Percentiles rank a stretch among this genome's conserved stretches.
These are phyloP conservation scores for Dacryopinax primogenitus DNA, from an alignment of 768 basidiomycete genomes.

Conservation along the genomic window DNA sequence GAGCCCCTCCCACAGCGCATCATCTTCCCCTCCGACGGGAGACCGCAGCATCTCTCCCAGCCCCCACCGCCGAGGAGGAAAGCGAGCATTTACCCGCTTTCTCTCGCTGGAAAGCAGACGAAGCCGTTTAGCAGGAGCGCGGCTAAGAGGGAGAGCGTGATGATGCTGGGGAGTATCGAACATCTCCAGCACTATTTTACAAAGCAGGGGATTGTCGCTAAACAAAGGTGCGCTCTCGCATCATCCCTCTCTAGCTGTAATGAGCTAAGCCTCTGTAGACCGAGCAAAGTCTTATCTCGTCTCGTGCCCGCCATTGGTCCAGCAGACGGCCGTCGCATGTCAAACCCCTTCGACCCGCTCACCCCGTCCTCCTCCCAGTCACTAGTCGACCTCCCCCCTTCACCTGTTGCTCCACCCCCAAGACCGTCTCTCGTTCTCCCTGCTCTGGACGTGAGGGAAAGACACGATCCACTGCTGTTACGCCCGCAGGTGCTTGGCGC, in stretches of 20 bases:
- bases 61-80: neutral
- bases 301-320: constrained; percentile 65
- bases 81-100: constrained; percentile 6
- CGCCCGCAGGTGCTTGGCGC: constrained; percentile 69
- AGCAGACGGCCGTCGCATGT: constrained; percentile 34
- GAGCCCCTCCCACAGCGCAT: neutral
- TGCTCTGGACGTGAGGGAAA: constrained; percentile 45
- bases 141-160: constrained; percentile 84
- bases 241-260: constrained; percentile 8
- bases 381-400: constrained; percentile 51
- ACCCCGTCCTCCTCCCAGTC: constrained; percentile 34
- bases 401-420: constrained; percentile 43
- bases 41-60: constrained; percentile 2
- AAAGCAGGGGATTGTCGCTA: constrained; percentile 64
- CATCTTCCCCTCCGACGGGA: neutral
- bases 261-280: constrained; percentile 16
- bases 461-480: constrained; percentile 64
- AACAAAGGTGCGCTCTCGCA: constrained; percentile 47
- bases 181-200: constrained; percentile 92
- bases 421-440: constrained; percentile 35
- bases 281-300: constrained; percentile 8
- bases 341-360: constrained; percentile 29
- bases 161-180: constrained; percentile 90
- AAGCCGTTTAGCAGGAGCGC: constrained; percentile 85
- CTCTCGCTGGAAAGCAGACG: constrained; percentile 41